phyloP scores from a whole-genome alignment of 192 early-diverging fungal species.

The Coemansia biformis region DNA sequence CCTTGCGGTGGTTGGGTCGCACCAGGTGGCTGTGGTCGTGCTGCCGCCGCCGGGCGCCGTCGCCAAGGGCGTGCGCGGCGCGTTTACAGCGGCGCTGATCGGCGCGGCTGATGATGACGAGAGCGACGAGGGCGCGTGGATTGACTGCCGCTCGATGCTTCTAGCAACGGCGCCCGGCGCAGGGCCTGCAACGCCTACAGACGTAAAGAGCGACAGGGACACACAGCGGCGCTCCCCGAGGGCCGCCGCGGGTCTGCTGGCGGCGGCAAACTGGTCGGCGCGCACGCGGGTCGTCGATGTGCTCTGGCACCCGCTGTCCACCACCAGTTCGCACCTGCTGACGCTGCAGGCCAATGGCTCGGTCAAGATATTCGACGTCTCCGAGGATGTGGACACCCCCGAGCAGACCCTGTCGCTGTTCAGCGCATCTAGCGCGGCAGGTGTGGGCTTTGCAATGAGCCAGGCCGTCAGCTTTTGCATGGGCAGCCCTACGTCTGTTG shows the following conservation, averaged over 20 bases:
- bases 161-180: conserved; percentile 12
- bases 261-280: conserved; percentile 24
- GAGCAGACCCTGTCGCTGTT: conserved; percentile 56
- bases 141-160: conserved; percentile 37
- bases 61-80: conserved; percentile 18
- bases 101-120: conserved; percentile 9
- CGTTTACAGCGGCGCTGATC: conserved; percentile 34
- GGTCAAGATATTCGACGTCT: conserved; percentile 69
- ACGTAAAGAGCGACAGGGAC: background rate
- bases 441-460: conserved; percentile 24
- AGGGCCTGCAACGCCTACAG: background rate
- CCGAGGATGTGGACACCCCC: conserved; percentile 55
- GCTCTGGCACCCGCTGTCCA: conserved; percentile 76
- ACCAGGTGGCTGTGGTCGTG: conserved; percentile 56
- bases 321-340: conserved; percentile 60
- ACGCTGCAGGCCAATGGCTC: conserved; percentile 62
- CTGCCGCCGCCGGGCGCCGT: conserved; percentile 51
- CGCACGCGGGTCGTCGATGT: conserved; percentile 58
- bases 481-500: conserved; percentile 33
- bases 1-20: conserved; percentile 56
- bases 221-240: conserved; percentile 9
- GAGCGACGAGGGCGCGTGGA: conserved; percentile 10
- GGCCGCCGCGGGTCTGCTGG: conserved; percentile 13
- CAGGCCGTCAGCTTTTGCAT: conserved; percentile 51
- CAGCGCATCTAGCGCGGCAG: conserved; percentile 2